Base-by-base conservation (phyloP, 306 rosid genomes). In the Castanea crenata region DNA sequence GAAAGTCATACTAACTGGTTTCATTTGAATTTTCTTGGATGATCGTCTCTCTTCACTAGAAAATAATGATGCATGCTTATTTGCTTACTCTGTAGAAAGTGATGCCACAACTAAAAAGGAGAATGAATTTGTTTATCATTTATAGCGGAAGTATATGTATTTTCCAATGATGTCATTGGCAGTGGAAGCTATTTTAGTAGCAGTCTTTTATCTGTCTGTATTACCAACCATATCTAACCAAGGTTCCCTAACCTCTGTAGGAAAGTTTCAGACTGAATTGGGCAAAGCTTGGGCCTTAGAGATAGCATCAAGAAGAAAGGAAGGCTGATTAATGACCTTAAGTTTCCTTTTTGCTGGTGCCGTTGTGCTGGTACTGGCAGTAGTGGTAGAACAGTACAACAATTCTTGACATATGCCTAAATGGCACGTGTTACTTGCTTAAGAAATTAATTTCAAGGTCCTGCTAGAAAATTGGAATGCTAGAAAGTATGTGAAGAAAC, bases 261-360 rank as follows among this genome's bases (percentile, higher is more conserved):
- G 96, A 67, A 92, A 94, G 93, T 94, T 94, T 78, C 93, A 92
- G 87, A 92, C 98, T 51, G 96, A 94, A 74, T 49, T 80, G 35
- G 98, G 97, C 80, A 92, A 90, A 85, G 90, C 98, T 18, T 94
- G 97, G 98, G 98, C 98, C 16, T 77, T 83, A 21, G 98, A 94
- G 89, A 85, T 94, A 34, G 89, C 75, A 76, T 92, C 96, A 21
- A 87, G 98, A 83, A 84, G 87, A 87, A 87, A 65, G 46, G 77
- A 71, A 20, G 62, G 55, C n/a, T 81, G 71, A 62, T 74, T 74
- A 54, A 54, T 14, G 35, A 68, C 16, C 52, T 68, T n/a, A 68
- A 19, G 52, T 59, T 59, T 29, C 32, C 54, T 49, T 49, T 49
- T 49, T 12, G 54, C 5, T 49, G 54, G 54, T 13, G 54, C 54